Evolutionary conservation across 2,329 filamentous ascomycete species (phyloP).

Genomic region (Ceratocystis lukuohia): DNA sequence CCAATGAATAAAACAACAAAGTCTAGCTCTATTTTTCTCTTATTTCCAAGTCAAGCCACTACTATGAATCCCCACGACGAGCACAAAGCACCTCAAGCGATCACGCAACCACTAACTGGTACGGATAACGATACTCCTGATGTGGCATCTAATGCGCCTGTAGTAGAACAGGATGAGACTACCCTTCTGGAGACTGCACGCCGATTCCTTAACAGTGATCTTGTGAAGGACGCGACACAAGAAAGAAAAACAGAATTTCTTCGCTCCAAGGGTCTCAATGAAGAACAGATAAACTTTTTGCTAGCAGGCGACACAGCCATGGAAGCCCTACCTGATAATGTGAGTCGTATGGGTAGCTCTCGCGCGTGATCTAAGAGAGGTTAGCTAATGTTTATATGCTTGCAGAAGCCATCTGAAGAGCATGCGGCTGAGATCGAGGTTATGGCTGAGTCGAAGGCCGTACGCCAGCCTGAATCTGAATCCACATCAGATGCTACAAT

Average conservation of each 20-base stretch:
- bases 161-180: background rate
- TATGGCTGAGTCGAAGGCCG: background rate
- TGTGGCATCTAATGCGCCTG: background rate
- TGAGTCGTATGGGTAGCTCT: background rate
- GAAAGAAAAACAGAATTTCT: slow-evolving; percentile 68
- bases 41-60: slow-evolving; percentile 4
- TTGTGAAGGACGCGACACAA: slow-evolving; percentile 52
- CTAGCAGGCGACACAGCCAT: slow-evolving; percentile 29
- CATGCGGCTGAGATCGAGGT: background rate
- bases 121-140: slow-evolving; percentile 5
- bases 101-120: background rate
- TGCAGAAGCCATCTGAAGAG: background rate
- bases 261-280: slow-evolving; percentile 57
- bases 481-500: background rate
- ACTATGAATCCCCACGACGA: slow-evolving; percentile 9
- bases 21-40: background rate
- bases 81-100: background rate
- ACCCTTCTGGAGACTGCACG: slow-evolving; percentile 47
- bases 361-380: background rate
- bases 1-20: background rate
- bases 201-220: slow-evolving; percentile 62
- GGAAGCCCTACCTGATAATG: background rate
- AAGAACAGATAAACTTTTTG: slow-evolving; percentile 54
- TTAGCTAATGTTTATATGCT: background rate
- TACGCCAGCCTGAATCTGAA: background rate